Conservation (phyloP, 2,329 filamentous ascomycete genomes). For the Epichloe elymi region DNA sequence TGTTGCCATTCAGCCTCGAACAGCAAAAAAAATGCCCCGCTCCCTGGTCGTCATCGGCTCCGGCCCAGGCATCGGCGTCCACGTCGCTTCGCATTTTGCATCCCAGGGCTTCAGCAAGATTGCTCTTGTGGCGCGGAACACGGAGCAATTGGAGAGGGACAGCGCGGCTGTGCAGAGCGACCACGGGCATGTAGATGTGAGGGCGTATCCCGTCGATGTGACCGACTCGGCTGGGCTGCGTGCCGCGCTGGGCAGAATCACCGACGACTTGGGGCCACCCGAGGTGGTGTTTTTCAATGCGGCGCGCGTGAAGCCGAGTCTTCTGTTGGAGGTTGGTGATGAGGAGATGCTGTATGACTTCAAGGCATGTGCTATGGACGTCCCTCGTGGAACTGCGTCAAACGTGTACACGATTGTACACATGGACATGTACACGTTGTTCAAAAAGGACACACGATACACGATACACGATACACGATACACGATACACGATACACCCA, state of each 20-base stretch:
- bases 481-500: too few relatives aligned
- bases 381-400: too few relatives aligned
- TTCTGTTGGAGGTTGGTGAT: conserved; percentile 26
- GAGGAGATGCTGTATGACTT: conserved; percentile 36
- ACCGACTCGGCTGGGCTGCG: conserved; percentile 15
- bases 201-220: conserved; percentile 31
- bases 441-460: neutral
- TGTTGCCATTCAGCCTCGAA: neutral
- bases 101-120: conserved; percentile 61
- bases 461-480: too few relatives aligned
- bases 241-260: neutral
- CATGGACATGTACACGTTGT: too few relatives aligned
- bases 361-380: conserved; percentile 20
- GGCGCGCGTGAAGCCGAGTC: conserved; percentile 29
- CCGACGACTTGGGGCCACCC: conserved; percentile 23
- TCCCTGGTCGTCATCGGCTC: conserved; percentile 63
- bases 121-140: conserved; percentile 32
- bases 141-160: conserved; percentile 24
- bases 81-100: conserved; percentile 75
- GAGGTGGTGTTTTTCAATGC: conserved; percentile 41
- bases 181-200: conserved; percentile 17
- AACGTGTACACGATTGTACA: too few relatives aligned
- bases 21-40: neutral
- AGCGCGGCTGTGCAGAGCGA: conserved; percentile 20
- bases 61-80: conserved; percentile 84